A percentile compares a stretch with the other conserved stretches of the same genome.
These are phyloP conservation scores for Pseudopyricularia cyperi DNA, from an alignment of 2,329 filamentous ascomycete genomes.

Conservation along the genomic window DNA sequence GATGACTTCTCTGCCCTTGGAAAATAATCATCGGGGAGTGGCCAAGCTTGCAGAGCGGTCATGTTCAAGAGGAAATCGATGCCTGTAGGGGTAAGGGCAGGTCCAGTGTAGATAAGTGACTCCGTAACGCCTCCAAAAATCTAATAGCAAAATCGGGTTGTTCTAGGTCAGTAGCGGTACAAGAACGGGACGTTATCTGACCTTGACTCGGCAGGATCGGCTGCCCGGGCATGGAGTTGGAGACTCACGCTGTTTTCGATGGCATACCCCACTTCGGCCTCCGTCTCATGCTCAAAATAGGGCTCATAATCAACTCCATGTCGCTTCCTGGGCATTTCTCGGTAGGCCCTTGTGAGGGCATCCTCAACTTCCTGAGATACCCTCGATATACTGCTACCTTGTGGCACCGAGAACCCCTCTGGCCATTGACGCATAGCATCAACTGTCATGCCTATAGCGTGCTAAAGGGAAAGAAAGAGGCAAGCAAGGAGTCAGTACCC, in stretches of 20 bases:
- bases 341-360: not conserved
- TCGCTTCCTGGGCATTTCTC: not conserved
- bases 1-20: too few relatives aligned
- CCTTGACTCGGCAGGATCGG: too few relatives aligned
- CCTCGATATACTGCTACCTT: not conserved
- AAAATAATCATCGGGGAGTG: too few relatives aligned
- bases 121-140: too few relatives aligned
- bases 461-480: not conserved
- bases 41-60: too few relatives aligned
- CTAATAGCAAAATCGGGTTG: too few relatives aligned
- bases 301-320: not conserved
- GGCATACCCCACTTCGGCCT: not conserved
- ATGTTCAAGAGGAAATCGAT: too few relatives aligned
- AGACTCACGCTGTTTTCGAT: not conserved
- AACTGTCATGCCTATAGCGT: not conserved
- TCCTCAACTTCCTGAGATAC: not conserved
- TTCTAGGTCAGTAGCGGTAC: too few relatives aligned
- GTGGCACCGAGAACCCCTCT: not conserved
- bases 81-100: too few relatives aligned
- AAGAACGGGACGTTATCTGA: too few relatives aligned
- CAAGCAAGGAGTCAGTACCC: not conserved
- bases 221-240: too few relatives aligned
- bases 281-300: not conserved
- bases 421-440: not conserved
- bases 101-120: too few relatives aligned